Conservation (phyloP, 352 stramenopile genomes). For the Globisporangium echinulatum region DNA sequence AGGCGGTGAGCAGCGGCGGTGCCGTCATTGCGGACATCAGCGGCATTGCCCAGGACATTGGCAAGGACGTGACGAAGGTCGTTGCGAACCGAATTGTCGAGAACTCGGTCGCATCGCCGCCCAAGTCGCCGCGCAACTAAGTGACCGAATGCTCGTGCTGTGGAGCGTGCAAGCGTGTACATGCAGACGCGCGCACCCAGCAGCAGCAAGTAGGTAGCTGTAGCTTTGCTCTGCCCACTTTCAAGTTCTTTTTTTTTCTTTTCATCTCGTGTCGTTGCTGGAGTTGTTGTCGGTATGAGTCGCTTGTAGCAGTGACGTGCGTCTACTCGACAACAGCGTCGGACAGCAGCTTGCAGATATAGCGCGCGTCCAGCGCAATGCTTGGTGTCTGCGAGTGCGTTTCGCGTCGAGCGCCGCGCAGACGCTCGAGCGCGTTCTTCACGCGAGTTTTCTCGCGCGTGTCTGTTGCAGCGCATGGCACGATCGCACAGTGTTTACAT, state of each 20-base stretch:
- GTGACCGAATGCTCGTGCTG: not conserved
- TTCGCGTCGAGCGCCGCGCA: not conserved
- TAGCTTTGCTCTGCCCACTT: no score
- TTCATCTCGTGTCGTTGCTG: not conserved
- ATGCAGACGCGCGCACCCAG: not conserved
- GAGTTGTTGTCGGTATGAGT: not conserved
- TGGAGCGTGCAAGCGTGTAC: not conserved
- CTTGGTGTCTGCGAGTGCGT: not conserved
- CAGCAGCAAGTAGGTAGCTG: not conserved
- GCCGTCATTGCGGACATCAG: constrained; percentile 77
- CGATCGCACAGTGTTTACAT: not conserved
- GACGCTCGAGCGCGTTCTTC: not conserved
- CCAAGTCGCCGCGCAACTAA: constrained; percentile 18
- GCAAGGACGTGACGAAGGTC: constrained; percentile 66
- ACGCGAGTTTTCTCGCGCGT: not conserved
- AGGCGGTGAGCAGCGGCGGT: constrained; percentile 67
- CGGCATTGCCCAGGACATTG: constrained; percentile 66
- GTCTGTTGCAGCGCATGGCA: not conserved
- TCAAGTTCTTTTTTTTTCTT: constrained; percentile 2
- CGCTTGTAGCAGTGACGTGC: no score
- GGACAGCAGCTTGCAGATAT: constrained; percentile 1
- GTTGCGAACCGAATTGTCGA: constrained; percentile 77
- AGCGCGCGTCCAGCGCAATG: no score
- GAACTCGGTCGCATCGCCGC: constrained; percentile 22
- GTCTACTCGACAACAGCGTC: not conserved